Evolutionary conservation across 768 basidiomycete genomes (phyloP), one percentile per base, ranked within the genome.

Genomic region (Pisolithus orientalis): DNA sequence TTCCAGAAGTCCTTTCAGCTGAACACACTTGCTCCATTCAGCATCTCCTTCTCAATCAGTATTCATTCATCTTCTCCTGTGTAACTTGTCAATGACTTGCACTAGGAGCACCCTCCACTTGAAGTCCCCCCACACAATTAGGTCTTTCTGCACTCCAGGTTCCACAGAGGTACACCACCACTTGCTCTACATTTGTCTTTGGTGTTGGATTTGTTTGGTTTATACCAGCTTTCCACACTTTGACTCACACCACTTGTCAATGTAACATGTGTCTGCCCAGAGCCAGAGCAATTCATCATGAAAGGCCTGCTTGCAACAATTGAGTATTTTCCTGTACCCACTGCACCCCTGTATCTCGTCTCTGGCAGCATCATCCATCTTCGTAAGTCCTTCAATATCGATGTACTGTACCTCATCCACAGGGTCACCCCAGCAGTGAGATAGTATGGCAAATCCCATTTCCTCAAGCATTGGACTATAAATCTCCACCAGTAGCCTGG

Each of bases 241-340:
- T n/a, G n/a, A n/a, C n/a, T n/a, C n/a, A n/a, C n/a, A n/a, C n/a
- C 28, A 27, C 13, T 57, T 60, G 48, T 62, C 55, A 24, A 60
- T 58, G 37, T 59, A 62, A 25, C 53, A 57, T 9, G 59, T 60
- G 31, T 59, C 59, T 9, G 51, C 39, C 60, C 58, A 60, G 34
- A 52, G 39, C 16, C 49, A 54, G 6, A 45, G 21, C 16, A 45
- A 48, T 27, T 47, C 53, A 39, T 50, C 55, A 25, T 25, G 25
- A 4, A 31, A 27, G 17, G 55, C 55, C n/a, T 39, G 24, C 1
- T 42, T 8, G 17, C 53, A 54, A 16, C 37, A 43, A 17, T 27
- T 25, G 32, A 16, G 10, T 17, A 57, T n/a, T 42, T 57, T 57
- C 4, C 0, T 16, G 17, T 29, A 53, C 6, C 53, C 55, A 28